These are phyloP conservation scores for Ceratocystis variospora DNA, from an alignment of 2,329 filamentous ascomycete species.

Conservation along the genomic window DNA sequence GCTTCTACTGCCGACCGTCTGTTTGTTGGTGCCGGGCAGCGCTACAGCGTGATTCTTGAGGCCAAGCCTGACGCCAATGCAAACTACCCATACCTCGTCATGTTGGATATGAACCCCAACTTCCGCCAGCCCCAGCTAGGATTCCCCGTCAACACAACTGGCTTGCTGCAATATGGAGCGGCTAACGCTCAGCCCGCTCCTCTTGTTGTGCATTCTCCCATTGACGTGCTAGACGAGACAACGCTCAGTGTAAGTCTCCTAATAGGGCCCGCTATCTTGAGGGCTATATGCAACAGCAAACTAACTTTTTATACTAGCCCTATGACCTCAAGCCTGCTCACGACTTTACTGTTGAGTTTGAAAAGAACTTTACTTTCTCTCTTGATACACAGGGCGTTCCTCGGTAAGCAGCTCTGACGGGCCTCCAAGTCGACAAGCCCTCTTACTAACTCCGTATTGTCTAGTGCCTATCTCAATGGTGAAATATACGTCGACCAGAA, in stretches of 20 bases:
- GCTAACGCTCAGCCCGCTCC: constrained; percentile 22
- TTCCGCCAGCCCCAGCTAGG: constrained; percentile 20
- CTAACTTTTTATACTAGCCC: constrained; percentile 28
- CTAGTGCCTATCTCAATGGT: constrained; percentile 10
- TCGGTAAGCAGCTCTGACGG: constrained; percentile 31
- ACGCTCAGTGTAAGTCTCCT: constrained; percentile 34
- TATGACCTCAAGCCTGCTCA: constrained; percentile 43
- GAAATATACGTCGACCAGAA: constrained; percentile 50
- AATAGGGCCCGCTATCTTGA: not conserved
- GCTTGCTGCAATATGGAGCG: constrained; percentile 30
- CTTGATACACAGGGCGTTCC: constrained; percentile 46
- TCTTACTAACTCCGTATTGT: not conserved
- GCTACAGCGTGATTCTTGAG: constrained; percentile 35
- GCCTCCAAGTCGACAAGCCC: not conserved
- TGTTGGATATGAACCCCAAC: constrained; percentile 33
- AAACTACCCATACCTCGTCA: constrained; percentile 34
- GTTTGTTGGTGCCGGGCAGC: constrained; percentile 32
- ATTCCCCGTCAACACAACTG: constrained; percentile 32
- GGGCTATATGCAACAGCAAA: not conserved
- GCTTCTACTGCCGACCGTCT: constrained; percentile 28
- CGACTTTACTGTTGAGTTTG: constrained; percentile 17
- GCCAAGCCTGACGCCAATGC: constrained; percentile 28
- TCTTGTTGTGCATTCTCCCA: constrained; percentile 34
- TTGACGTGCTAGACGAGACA: constrained; percentile 62
- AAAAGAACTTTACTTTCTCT: constrained; percentile 40